phyloP scores from a whole-genome alignment of 2,329 filamentous ascomycete species.

The Apiospora phragmitis region DNA sequence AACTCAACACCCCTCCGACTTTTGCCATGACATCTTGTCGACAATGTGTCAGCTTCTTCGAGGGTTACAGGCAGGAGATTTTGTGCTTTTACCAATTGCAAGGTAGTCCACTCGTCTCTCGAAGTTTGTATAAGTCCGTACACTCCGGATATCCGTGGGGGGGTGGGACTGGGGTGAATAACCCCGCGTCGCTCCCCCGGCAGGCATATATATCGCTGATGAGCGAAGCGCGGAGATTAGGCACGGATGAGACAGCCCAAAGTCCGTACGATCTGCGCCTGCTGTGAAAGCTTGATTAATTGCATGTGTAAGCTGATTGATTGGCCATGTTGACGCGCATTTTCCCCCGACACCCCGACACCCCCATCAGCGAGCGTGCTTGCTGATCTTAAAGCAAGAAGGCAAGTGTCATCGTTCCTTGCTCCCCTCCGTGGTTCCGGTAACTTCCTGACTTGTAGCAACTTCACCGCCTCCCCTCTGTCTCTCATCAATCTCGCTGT shows the following conservation, averaged over 20 bases:
- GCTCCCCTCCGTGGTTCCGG: not conserved
- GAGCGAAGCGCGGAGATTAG: not conserved
- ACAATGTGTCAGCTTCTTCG: not conserved
- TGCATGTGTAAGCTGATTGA: not conserved
- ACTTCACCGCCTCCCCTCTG: not conserved
- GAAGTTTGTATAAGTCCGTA: not conserved
- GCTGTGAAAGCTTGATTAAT: not conserved
- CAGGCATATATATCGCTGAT: not conserved
- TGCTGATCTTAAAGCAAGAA: not conserved
- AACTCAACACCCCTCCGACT: not conserved
- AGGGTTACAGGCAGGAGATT: not conserved
- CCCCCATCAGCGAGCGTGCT: not conserved
- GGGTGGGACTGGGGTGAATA: too few relatives aligned
- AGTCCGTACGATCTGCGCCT: not conserved
- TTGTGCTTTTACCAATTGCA: not conserved
- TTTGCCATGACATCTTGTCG: not conserved
- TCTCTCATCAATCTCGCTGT: not conserved
- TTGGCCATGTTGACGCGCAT: not conserved
- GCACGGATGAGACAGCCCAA: not conserved
- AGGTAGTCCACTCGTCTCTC: not conserved
- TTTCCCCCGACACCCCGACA: not conserved
- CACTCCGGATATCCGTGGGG: not conserved
- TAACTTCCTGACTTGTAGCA: not conserved
- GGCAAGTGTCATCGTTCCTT: not conserved
- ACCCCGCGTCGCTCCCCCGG: not conserved